Conservation (phyloP, 1,284 basidiomycete species). For the Puccinia polysora region DNA sequence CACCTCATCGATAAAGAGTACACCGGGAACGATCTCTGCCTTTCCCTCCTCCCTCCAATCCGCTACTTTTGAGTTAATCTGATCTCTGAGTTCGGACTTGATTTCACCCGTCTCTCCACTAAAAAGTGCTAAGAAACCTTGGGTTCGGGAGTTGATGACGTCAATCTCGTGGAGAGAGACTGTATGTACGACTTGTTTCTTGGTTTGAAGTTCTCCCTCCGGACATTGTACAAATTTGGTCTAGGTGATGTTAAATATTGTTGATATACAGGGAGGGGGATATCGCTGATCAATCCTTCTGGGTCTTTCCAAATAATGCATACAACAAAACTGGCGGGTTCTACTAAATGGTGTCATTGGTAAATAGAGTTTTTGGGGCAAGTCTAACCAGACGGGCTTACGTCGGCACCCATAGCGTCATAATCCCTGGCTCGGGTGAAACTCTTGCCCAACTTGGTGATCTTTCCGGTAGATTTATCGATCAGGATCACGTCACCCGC, state of each 20-base stretch:
- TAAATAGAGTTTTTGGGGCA: constrained; percentile 8
- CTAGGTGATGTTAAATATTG: constrained; percentile 55
- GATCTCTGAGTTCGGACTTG: constrained; percentile 90
- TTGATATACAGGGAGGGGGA: background rate
- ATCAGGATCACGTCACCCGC: constrained; percentile 95
- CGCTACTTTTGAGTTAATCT: constrained; percentile 92
- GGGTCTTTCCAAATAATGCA: no score
- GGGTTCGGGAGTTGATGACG: constrained; percentile 96
- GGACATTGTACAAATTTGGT: constrained; percentile 97
- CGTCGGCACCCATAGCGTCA: constrained; percentile 97
- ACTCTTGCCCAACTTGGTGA: constrained; percentile 89
- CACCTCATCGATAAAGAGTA: constrained; percentile 56
- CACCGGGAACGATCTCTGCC: constrained; percentile 93
- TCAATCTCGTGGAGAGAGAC: constrained; percentile 98
- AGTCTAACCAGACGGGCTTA: constrained; percentile 59
- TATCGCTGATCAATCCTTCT: constrained; percentile 17
- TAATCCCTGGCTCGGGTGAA: constrained; percentile 96
- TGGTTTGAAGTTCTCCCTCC: constrained; percentile 93
- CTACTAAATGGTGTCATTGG: no score
- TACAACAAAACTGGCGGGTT: no score
- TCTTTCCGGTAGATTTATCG: constrained; percentile 93
- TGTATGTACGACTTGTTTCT: constrained; percentile 93
- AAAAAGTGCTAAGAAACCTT: constrained; percentile 68
- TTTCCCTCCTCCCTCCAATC: constrained; percentile 99
- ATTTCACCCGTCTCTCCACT: constrained; percentile 93